phyloP scores from a whole-genome alignment of 2,329 filamentous ascomycete species.

The Fusarium haematococcum region DNA sequence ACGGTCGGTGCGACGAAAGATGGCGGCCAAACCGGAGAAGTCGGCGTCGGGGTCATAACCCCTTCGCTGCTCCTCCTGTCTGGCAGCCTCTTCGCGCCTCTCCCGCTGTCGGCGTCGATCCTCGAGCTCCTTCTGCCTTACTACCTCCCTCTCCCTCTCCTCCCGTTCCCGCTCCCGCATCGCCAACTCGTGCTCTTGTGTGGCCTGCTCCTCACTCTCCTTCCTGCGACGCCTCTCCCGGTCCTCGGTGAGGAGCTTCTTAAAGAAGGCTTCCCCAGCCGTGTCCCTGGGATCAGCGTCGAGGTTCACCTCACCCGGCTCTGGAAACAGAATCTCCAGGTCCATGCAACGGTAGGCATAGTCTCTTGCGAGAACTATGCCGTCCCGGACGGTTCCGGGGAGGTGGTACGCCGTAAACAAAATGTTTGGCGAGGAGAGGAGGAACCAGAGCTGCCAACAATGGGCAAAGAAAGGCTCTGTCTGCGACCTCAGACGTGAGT shows the following conservation, averaged over 20 bases:
- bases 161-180: not conserved
- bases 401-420: constrained; percentile 1
- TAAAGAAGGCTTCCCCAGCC: constrained; percentile 17
- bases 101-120: not conserved
- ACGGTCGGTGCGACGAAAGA: not conserved
- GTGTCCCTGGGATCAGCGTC: not conserved
- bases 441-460: constrained; percentile 1
- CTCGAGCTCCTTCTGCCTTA: not conserved
- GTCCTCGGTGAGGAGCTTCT: constrained; percentile 8
- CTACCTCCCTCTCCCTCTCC: not conserved
- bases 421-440: constrained; percentile 6
- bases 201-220: not conserved
- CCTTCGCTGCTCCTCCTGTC: not conserved
- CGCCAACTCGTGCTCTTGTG: not conserved
- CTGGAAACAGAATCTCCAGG: not conserved
- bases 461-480: not conserved
- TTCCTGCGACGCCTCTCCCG: not conserved
- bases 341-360: constrained; percentile 5
- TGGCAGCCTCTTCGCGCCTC: not conserved
- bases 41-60: not conserved
- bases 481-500: not conserved
- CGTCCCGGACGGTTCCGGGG: not conserved
- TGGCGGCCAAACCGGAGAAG: not conserved
- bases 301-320: not conserved
- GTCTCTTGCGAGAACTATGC: constrained; percentile 6